Evolutionary conservation across 2,329 filamentous ascomycete genomes (phyloP).

Genomic region (Cercospora canescens): DNA sequence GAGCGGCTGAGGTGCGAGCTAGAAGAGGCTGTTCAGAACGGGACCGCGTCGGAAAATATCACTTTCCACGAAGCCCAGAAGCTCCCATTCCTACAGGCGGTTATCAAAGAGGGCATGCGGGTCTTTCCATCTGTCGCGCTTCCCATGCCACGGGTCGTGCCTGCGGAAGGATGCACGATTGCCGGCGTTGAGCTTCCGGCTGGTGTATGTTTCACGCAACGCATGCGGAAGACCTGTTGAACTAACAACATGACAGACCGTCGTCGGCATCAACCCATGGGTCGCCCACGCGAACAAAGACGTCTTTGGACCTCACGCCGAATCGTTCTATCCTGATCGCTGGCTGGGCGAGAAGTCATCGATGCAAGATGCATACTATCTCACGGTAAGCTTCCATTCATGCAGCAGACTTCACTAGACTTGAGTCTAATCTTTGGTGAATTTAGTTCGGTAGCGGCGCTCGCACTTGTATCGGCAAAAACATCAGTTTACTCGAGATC

Average conservation of each 20-base stretch:
- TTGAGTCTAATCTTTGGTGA: neutral
- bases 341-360: neutral
- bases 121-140: neutral
- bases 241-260: neutral
- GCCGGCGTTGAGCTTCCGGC: neutral
- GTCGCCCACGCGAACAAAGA: neutral
- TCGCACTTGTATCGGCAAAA: constrained; percentile 37
- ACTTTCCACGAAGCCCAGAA: neutral
- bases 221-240: no score
- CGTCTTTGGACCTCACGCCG: neutral
- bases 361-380: neutral
- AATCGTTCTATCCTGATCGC: neutral
- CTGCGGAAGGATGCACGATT: neutral
- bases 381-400: neutral
- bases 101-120: neutral
- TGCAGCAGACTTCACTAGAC: no score
- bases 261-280: neutral
- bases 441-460: constrained; percentile 34
- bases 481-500: constrained; percentile 33
- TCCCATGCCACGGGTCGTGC: neutral
- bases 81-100: neutral
- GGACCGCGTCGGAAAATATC: neutral
- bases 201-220: neutral
- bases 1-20: neutral
- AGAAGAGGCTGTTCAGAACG: neutral